Base-by-base conservation (phyloP, 2,329 filamentous ascomycete species). In the Cytospora paraplurivora region DNA sequence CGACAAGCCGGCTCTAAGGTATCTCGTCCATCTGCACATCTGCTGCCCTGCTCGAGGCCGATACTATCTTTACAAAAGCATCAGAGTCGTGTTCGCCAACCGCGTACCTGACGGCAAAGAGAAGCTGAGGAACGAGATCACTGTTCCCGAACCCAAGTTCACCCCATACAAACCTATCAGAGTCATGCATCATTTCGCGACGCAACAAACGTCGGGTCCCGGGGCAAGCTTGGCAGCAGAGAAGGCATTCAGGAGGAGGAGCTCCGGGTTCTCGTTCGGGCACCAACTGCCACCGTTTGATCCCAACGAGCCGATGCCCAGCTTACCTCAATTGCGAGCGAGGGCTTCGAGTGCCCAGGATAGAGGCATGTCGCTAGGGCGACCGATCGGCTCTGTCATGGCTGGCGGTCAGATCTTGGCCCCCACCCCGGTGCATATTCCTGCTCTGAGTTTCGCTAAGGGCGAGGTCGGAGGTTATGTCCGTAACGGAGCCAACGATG, bases 71-170 rank as follows among this genome's bases (percentile, higher is more conserved):
- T 95, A 98, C 79, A 96, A 95, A 71, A 92, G 87, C 70, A 90
- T 98, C 64, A 88, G 95, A 15, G 92, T 98, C 41, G 94, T 99
- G 3, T 99, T 99, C 74, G 95, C 95, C 60, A 98, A 98, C 73
- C 87, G 95, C 33, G 94, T 97, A 0, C 94, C 95, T 0, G 95
- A 98, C 70, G 94, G 92, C 49, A 97, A 97, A 73, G 94, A 98
- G 76, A 94, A 89, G 72, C 82, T 99, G 47, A 85, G 89, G 37
- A 97, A 96, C 71, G 95, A 99, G 74, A 89, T 94, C 6, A 93
- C 95, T 44, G 83, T 91, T 65, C 94, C 94, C 0, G 93, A 97
- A 69, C 95, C 95, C 21, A 86, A 88, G 21, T 99, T 92, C 73
- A 91, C 88, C 62, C 82, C 88, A 1, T 98, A 97, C 78, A 97